phyloP scores from a whole-genome alignment of 179 eudicot genomes.

The Heliamphora pulchella region DNA sequence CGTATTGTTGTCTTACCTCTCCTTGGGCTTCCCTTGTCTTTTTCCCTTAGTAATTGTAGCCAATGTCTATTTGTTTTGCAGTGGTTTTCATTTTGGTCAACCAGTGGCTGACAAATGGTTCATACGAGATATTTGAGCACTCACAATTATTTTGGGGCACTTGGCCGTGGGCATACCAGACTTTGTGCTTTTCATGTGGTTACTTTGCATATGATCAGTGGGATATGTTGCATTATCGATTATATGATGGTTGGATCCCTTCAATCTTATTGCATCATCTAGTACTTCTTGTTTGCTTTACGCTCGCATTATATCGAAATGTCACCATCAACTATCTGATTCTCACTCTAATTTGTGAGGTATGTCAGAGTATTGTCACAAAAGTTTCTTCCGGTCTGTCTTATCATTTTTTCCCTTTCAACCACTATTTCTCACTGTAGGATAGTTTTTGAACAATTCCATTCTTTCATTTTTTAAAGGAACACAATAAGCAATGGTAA shows the following conservation, averaged over 20 bases:
- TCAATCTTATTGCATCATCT: slow-evolving; percentile 79
- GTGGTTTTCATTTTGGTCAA: slow-evolving; percentile 64
- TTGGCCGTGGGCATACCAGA: slow-evolving; percentile 77
- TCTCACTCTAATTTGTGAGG: slow-evolving; percentile 93
- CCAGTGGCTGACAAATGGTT: slow-evolving; percentile 31
- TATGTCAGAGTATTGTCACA: slow-evolving; percentile 20
- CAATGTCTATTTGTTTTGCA: slow-evolving; percentile 24
- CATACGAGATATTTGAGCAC: slow-evolving; percentile 59
- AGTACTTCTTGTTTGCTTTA: slow-evolving; percentile 82
- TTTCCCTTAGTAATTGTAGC: neutral
- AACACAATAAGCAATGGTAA: neutral
- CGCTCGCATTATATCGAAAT: slow-evolving; percentile 76
- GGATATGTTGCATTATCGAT: slow-evolving; percentile 66
- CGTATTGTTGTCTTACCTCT: neutral
- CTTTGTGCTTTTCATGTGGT: slow-evolving; percentile 74
- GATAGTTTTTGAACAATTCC: neutral
- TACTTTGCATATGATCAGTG: slow-evolving; percentile 93
- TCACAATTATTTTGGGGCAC: slow-evolving; percentile 52
- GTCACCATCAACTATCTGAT: slow-evolving; percentile 95
- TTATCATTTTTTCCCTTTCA: neutral
- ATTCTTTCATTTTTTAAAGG: neutral
- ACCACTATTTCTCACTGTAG: neutral
- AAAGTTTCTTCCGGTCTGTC: neutral
- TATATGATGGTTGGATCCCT: slow-evolving; percentile 70
- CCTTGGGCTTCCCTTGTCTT: neutral